Conservation (phyloP, 768 basidiomycete genomes). For the Agaricus subrufescens region DNA sequence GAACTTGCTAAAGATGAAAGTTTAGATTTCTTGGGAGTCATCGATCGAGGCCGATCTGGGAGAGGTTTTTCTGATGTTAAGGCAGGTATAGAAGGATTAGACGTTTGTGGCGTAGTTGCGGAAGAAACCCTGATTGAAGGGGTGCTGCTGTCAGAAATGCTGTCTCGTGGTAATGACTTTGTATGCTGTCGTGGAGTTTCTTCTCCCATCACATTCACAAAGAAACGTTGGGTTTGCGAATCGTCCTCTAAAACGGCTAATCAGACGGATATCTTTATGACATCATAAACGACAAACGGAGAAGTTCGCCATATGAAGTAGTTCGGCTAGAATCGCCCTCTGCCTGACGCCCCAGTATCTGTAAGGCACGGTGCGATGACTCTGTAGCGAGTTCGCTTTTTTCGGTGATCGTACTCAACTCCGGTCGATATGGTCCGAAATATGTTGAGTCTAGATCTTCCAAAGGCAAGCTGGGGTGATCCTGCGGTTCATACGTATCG, state of each 20-base stretch:
- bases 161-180: not conserved
- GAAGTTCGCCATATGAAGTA: conserved; percentile 60
- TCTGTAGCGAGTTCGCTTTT: conserved; percentile 61
- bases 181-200: conserved; percentile 1
- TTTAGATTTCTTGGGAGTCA: conserved; percentile 52
- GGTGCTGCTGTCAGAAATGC: not conserved
- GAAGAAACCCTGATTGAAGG: conserved; percentile 34
- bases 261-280: not conserved
- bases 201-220: conserved; percentile 1
- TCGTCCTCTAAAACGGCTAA: not conserved
- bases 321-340: conserved; percentile 32
- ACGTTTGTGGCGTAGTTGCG: conserved; percentile 1
- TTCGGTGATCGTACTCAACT: conserved; percentile 66
- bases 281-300: conserved; percentile 38
- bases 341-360: conserved; percentile 1
- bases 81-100: conserved; percentile 1
- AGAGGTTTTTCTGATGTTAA: conserved; percentile 13
- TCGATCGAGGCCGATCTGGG: conserved; percentile 19
- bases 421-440: conserved; percentile 22
- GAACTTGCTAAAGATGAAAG: conserved; percentile 66
- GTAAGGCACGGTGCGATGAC: conserved; percentile 35
- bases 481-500: not conserved
- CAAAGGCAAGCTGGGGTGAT: conserved; percentile 17
- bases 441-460: conserved; percentile 18
- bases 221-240: conserved; percentile 6